phyloP scores from a whole-genome alignment of 257 asterid species.

The Linderniella brevidens region DNA sequence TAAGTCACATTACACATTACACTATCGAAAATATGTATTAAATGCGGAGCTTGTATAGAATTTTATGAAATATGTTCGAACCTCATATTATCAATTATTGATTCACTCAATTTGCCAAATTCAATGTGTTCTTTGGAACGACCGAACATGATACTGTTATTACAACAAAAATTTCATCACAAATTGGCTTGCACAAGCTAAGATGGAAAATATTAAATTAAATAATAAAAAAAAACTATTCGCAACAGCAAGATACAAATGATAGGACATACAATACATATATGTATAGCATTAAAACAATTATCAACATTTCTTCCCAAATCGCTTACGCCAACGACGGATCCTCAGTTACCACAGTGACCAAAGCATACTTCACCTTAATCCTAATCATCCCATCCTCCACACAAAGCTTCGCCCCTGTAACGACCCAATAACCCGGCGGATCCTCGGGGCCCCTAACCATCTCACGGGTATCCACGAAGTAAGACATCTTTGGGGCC shows the following conservation, averaged over 20 bases:
- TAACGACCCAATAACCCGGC: slow-evolving; percentile 93
- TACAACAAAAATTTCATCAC: no score
- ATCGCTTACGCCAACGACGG: slow-evolving; percentile 39
- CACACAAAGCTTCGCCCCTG: slow-evolving; percentile 78
- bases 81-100: no score
- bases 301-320: neutral
- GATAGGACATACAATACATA: slow-evolving; percentile 15
- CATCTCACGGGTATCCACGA: slow-evolving; percentile 80
- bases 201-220: no score
- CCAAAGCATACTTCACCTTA: slow-evolving; percentile 61
- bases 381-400: slow-evolving; percentile 61
- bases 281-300: neutral
- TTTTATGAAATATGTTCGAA: no score
- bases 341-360: slow-evolving; percentile 68
- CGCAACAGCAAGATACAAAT: slow-evolving; percentile 12
- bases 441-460: slow-evolving; percentile 74
- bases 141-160: no score
- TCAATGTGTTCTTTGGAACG: no score
- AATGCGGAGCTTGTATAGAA: no score
- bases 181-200: no score
- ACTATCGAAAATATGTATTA: no score
- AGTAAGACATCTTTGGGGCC: slow-evolving; percentile 68
- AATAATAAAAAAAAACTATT: slow-evolving; percentile 10
- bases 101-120: no score
- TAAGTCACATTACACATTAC: no score